Base-by-base conservation (phyloP, 768 basidiomycete species). In the Lentinula raphanica region DNA sequence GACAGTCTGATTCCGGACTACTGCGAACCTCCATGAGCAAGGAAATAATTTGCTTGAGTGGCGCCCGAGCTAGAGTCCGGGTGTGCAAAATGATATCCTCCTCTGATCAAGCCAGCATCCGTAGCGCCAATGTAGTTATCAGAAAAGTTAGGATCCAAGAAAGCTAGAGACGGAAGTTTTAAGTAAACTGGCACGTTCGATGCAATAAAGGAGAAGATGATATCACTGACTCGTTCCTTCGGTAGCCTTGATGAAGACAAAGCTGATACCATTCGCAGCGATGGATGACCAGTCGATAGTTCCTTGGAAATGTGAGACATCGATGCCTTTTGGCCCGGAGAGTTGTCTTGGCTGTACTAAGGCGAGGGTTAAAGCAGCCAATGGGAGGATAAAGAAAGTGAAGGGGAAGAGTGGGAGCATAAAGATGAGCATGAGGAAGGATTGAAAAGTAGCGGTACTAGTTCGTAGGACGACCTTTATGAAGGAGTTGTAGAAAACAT, bases 221-320 rank as follows among this genome's bases (percentile, higher is more conserved):
- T 19, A 3, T 31, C n/a, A 63, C 72, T 57, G 50, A 83, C 82
- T 65, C n/a, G 75, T 83, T 8, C 80, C 80, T 66, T 87, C 85
- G 2, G 85, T 87, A 8, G 85, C 86, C 66, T 87, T 87, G 77
- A 87, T 86, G 64, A 77, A 87, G 2, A 71, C 81, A 62, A 85
- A 87, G 12, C 71, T 58, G 31, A 85, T 66, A 3, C 82, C 85
- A 59, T 80, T 80, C 12, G 75, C 66, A 59, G 71, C 76, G 60
- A 84, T 79, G 2, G 74, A 72, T 38, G 64, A 70, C 83, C 83
- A 86, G 65, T 85, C 70, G 38, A 87, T 67, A 60, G 60, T 64
- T 12, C 73, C 63, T 59, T 86, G 84, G 48, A 71, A 78, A 64
- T 64, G 50, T 11, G 84, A 84, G 58, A 86, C 79, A 59, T 86